Percentiles rank a stretch among this genome's conserved stretches.
phyloP scores from a whole-genome alignment of 805 yeast species.

The Sugiyamaella americana region DNA sequence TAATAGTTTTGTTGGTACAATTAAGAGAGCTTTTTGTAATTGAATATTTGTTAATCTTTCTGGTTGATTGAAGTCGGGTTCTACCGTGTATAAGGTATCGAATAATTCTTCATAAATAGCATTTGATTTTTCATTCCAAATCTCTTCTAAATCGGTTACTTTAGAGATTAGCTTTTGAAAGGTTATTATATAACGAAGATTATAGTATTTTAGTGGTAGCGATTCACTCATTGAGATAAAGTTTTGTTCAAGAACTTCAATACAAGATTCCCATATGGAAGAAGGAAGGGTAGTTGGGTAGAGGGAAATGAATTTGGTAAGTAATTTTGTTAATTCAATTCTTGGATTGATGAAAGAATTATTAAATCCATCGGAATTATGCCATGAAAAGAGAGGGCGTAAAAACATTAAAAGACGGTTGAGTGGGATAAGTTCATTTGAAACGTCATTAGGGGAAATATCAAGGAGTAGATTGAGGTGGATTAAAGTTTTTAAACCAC shows the following conservation, averaged over 20 bases:
- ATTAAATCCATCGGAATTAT: constrained; percentile 59
- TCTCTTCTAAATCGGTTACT: constrained; percentile 34
- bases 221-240: constrained; percentile 11
- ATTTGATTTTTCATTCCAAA: constrained; percentile 25
- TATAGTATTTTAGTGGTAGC: constrained; percentile 40
- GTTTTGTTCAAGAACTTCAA: constrained; percentile 19
- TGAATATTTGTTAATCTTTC: constrained; percentile 6
- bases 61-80: constrained; percentile 11
- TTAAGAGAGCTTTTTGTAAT: constrained; percentile 9
- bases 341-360: constrained; percentile 46
- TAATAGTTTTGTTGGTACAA: constrained; percentile 6
- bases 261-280: constrained; percentile 9
- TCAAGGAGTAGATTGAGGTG: constrained; percentile 43
- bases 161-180: constrained; percentile 21
- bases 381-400: constrained; percentile 48
- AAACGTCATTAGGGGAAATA: constrained; percentile 35
- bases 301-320: constrained; percentile 22
- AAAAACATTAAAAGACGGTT: constrained; percentile 62
- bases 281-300: constrained; percentile 16
- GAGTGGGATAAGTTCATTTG: constrained; percentile 46
- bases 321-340: constrained; percentile 45
- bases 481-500: constrained; percentile 34
- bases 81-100: constrained; percentile 29
- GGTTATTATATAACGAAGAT: constrained; percentile 40
- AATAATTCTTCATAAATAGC: constrained; percentile 36